Percentiles rank a stretch among this genome's conserved stretches.
phyloP scores from a whole-genome alignment of 192 early-diverging fungal genomes.

The Backusella westeae region DNA sequence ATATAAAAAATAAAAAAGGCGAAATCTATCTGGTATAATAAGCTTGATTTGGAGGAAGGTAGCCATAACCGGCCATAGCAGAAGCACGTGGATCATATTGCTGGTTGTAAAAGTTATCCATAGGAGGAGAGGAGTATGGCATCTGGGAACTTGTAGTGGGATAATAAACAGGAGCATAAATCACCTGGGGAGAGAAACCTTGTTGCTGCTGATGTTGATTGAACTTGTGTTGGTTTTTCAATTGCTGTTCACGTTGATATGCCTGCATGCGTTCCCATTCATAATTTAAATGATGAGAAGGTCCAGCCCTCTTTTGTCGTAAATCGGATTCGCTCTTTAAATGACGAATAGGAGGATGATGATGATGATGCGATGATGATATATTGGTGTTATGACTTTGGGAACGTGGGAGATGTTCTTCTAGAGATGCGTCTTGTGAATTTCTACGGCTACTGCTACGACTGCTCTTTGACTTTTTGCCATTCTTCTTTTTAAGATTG shows the following conservation, averaged over 20 bases:
- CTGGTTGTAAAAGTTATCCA: neutral
- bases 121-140: neutral
- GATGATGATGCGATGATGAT: neutral
- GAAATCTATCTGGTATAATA: neutral
- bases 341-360: neutral
- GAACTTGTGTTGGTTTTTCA: neutral
- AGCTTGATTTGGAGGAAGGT: neutral
- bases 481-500: constrained; percentile 9
- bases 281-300: neutral
- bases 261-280: constrained; percentile 23
- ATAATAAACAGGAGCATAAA: neutral
- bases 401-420: neutral
- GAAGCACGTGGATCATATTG: neutral
- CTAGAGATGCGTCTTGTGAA: neutral
- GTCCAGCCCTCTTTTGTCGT: neutral
- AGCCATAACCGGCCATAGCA: neutral
- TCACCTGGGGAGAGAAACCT: neutral
- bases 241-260: constrained; percentile 13
- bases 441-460: neutral
- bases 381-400: neutral
- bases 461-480: constrained; percentile 9
- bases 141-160: neutral
- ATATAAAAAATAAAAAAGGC: neutral
- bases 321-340: constrained; percentile 21
- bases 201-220: neutral